Evolutionary conservation across 176 grass and related monocot species (phyloP).

Genomic region (Ensete ventricosum): DNA sequence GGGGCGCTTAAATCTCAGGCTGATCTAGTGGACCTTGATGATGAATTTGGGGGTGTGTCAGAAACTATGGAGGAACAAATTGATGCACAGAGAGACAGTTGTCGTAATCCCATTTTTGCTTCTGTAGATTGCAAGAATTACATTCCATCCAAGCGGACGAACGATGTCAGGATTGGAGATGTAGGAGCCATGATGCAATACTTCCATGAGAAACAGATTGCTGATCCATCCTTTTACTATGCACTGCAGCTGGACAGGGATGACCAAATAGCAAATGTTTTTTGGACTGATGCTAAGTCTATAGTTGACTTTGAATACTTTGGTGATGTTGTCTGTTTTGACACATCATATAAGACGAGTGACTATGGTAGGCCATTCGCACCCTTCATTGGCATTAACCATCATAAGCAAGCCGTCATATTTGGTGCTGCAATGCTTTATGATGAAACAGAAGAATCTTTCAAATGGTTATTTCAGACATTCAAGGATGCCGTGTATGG

Average conservation of each 20-base stretch:
- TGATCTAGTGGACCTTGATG: background rate
- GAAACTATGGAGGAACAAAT: background rate
- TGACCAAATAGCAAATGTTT: slow-evolving; percentile 17
- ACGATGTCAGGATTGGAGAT: background rate
- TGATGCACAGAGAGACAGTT: background rate
- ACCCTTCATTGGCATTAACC: slow-evolving; percentile 62
- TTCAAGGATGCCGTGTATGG: slow-evolving; percentile 60
- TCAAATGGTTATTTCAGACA: slow-evolving; percentile 68
- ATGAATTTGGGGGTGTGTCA: background rate
- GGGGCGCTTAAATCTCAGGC: background rate
- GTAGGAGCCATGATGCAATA: background rate
- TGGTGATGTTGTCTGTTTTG: slow-evolving; percentile 21
- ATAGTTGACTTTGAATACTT: slow-evolving; percentile 14
- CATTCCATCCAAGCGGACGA: background rate
- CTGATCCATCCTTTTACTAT: slow-evolving; percentile 12
- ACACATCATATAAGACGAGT: slow-evolving; percentile 15
- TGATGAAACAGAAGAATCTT: slow-evolving; percentile 46
- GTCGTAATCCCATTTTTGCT: background rate
- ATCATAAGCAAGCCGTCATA: slow-evolving; percentile 55
- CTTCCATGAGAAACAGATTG: background rate
- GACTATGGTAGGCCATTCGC: slow-evolving; percentile 22
- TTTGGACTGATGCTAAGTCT: slow-evolving; percentile 15
- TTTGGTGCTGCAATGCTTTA: slow-evolving; percentile 68
- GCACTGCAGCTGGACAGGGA: slow-evolving; percentile 3
- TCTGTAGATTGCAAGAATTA: background rate